phyloP scores from a whole-genome alignment of 2,329 filamentous ascomycete genomes.

The Aspergillus sp. region DNA sequence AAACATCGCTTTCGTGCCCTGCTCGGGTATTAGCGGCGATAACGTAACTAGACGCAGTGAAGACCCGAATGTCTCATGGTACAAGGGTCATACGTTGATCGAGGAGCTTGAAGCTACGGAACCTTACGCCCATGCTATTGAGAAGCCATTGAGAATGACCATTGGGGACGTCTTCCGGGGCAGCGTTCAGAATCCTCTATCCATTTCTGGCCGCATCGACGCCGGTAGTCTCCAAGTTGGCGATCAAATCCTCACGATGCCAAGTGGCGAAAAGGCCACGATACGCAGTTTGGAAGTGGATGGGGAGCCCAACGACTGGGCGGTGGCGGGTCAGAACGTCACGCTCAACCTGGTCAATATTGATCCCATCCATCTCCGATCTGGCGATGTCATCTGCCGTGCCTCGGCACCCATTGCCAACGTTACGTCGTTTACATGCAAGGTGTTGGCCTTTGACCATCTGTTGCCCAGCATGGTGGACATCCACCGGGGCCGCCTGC shows the following conservation, averaged over 20 bases:
- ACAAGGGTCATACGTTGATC: slow-evolving; percentile 74
- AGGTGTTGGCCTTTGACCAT: slow-evolving; percentile 86
- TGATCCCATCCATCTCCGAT: slow-evolving; percentile 76
- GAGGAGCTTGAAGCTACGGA: slow-evolving; percentile 84
- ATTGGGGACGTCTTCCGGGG: slow-evolving; percentile 84
- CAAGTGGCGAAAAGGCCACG: slow-evolving; percentile 75
- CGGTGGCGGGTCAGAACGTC: slow-evolving; percentile 86
- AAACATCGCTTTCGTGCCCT: slow-evolving; percentile 83
- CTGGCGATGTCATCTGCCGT: slow-evolving; percentile 84
- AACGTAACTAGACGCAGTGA: slow-evolving; percentile 66
- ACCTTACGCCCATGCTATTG: slow-evolving; percentile 67
- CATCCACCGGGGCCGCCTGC: slow-evolving; percentile 80
- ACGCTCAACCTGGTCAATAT: slow-evolving; percentile 82
- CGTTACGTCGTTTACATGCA: slow-evolving; percentile 73
- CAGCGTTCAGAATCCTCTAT: slow-evolving; percentile 76
- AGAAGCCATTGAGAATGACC: slow-evolving; percentile 80
- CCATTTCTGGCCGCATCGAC: slow-evolving; percentile 82
- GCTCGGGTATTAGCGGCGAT: slow-evolving; percentile 84
- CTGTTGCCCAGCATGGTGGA: slow-evolving; percentile 87
- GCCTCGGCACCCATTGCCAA: slow-evolving; percentile 67
- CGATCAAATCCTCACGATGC: slow-evolving; percentile 76
- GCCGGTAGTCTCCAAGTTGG: slow-evolving; percentile 81
- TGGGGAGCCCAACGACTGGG: slow-evolving; percentile 75
- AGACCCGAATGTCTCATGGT: slow-evolving; percentile 68
- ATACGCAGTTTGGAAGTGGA: slow-evolving; percentile 82